A percentile compares a stretch with the other conserved stretches of the same genome.
These are phyloP conservation scores for Tanacetum coccineum DNA, from an alignment of 129 eudicot genomes.

Conservation along the genomic window DNA sequence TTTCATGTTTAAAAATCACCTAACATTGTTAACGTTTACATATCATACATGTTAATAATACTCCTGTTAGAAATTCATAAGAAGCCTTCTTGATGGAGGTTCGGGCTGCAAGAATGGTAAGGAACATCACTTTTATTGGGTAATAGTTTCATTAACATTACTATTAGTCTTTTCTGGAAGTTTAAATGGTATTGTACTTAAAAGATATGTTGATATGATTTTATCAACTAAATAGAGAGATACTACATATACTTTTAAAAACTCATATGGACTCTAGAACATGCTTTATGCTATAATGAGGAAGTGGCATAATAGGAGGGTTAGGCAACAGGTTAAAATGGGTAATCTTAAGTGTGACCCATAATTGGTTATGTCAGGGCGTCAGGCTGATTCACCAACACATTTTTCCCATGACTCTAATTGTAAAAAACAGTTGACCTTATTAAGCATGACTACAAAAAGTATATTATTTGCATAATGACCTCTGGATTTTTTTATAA, in stretches of 20 bases:
- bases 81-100: conserved; percentile 98
- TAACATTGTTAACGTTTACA: background rate
- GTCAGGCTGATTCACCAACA: background rate
- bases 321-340: background rate
- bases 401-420: background rate
- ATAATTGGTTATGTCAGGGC: background rate
- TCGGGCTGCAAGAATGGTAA: conserved; percentile 93
- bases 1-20: background rate
- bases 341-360: no score
- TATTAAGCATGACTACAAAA: background rate
- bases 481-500: background rate
- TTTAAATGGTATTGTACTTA: background rate
- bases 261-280: background rate
- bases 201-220: background rate
- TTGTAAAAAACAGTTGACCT: no score
- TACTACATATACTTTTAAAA: background rate
- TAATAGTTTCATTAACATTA: background rate
- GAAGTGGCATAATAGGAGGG: background rate
- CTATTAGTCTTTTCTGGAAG: background rate
- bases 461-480: no score
- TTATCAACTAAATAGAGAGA: conserved; percentile 6
- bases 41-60: conserved; percentile 67
- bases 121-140: background rate
- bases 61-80: conserved; percentile 88
- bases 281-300: background rate